Conservation (phyloP, 345 rosid genomes). For the Gossypium raimondii region DNA sequence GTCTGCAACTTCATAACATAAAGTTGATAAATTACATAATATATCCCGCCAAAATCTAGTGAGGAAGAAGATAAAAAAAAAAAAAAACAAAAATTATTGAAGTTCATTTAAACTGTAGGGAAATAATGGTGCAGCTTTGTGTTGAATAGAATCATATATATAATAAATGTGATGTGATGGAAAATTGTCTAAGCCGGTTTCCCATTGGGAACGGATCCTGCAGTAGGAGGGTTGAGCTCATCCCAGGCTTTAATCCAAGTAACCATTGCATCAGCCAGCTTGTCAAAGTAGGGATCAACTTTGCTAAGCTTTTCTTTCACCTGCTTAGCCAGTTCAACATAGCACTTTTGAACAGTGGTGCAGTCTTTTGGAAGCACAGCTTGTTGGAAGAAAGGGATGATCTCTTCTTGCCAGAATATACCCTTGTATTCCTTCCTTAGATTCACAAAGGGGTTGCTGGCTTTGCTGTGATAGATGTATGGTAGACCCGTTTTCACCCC, state of each 20-base stretch:
- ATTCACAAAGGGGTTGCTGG: slow-evolving; percentile 38
- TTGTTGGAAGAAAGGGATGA: slow-evolving; percentile 36
- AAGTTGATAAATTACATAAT: slow-evolving; percentile 15
- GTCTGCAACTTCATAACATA: slow-evolving; percentile 14
- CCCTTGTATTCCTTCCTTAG: slow-evolving; percentile 36
- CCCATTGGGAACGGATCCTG: slow-evolving; percentile 32
- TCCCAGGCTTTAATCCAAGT: slow-evolving; percentile 44
- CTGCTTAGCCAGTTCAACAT: slow-evolving; percentile 29
- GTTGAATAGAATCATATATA: background rate
- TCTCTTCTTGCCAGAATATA: slow-evolving; percentile 39
- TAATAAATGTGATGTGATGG: background rate
- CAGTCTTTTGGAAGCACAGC: slow-evolving; percentile 31
- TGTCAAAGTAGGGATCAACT: slow-evolving; percentile 30
- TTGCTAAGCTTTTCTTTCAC: slow-evolving; percentile 30
- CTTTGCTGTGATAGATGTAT: slow-evolving; percentile 32
- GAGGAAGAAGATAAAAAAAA: background rate
- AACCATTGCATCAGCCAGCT: slow-evolving; percentile 36
- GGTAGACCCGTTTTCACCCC: slow-evolving; percentile 36
- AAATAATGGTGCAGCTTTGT: background rate
- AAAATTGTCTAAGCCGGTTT: slow-evolving; percentile 31
- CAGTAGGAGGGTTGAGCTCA: slow-evolving; percentile 25
- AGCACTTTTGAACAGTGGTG: slow-evolving; percentile 32
- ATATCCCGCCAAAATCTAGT: slow-evolving; percentile 5
- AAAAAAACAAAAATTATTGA: background rate
- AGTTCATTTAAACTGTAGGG: background rate